Base-by-base conservation (phyloP, 2,329 filamentous ascomycete genomes). In the Aspergillus nomiae region DNA sequence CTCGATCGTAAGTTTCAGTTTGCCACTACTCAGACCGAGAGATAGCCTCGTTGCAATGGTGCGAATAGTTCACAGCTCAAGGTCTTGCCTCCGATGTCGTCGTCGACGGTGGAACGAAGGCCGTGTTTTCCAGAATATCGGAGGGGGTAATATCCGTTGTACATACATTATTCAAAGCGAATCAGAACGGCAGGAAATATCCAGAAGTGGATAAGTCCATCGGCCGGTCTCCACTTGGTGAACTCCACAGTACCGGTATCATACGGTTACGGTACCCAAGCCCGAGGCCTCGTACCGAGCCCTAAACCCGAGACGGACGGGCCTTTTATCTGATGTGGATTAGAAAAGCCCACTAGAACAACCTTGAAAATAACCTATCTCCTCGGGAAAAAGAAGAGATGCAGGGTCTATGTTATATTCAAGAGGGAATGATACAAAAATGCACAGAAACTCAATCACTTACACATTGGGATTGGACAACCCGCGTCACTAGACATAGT, bases 61-160 rank as follows among this genome's bases (percentile, higher is more conserved):
- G 8, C 38, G 19, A 41, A 41, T 41, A 41, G 19, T 41, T 41
- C 38, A 41, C 19, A 19, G 38, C 19, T 41, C 19, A 41, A 9
- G 38, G 11, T 21, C 51, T 16, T 16, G 21, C 10, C 30, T 54
- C 51, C 51, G 51, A 36, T 36, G 30, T 54, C 51, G 51, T 55
- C 51, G 51, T 24, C 34, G 34, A 16, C 11, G 21, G 51, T 38
- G 51, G 51, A 55, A 36, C 21, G n/a, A 36, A 34, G 21, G 11
- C 14, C 32, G 34, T 21, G 34, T 55, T 55, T 55, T 55, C 51
- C n/a, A 55, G 51, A 55, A 55, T 55, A 24, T 55, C 51, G 32
- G 51, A 55, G 51, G 51, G n/a, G 32, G 4, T 38, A 24, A 51
- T 24, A 10, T 55, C 51, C 32, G 32, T 28, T 38, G n/a, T 38